Evolutionary conservation across 2,329 filamentous ascomycete species (phyloP).

Genomic region (Fusarium tanahbumbuense): DNA sequence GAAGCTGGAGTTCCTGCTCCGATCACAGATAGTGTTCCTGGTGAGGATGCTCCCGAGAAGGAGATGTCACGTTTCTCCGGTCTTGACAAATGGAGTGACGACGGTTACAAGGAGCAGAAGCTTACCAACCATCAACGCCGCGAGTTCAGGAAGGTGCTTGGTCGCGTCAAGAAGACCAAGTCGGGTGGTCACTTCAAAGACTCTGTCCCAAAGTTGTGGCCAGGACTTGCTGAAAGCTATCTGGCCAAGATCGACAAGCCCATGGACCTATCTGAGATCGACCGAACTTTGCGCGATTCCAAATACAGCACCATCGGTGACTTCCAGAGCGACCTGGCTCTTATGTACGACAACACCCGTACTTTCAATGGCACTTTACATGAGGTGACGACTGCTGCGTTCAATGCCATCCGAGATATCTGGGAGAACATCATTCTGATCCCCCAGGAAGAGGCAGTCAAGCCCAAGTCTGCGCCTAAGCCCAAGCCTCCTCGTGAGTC

Average conservation of each 20-base stretch:
- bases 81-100: slow-evolving; percentile 56
- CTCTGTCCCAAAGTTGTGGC: slow-evolving; percentile 80
- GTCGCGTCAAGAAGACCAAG: slow-evolving; percentile 87
- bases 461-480: slow-evolving; percentile 63
- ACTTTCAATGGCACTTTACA: slow-evolving; percentile 87
- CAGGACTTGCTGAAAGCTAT: slow-evolving; percentile 80
- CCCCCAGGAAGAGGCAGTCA: slow-evolving; percentile 66
- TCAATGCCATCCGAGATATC: slow-evolving; percentile 66
- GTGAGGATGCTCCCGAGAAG: slow-evolving; percentile 41
- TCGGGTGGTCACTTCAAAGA: slow-evolving; percentile 79
- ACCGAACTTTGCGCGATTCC: slow-evolving; percentile 78
- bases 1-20: slow-evolving; percentile 15
- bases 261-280: slow-evolving; percentile 87
- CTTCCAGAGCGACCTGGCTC: slow-evolving; percentile 78
- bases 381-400: slow-evolving; percentile 71
- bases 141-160: slow-evolving; percentile 73
- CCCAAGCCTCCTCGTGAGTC: slow-evolving; percentile 53
- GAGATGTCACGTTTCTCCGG: slow-evolving; percentile 45
- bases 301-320: slow-evolving; percentile 76
- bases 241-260: slow-evolving; percentile 76
- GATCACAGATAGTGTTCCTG: slow-evolving; percentile 29
- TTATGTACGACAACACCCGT: slow-evolving; percentile 83
- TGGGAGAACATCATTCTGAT: slow-evolving; percentile 60
- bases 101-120: slow-evolving; percentile 57
- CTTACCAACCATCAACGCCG: slow-evolving; percentile 71